Evolutionary conservation across 2,329 filamentous ascomycete genomes (phyloP), one percentile per base, ranked within the genome.

Genomic region (Beauveria sp.): DNA sequence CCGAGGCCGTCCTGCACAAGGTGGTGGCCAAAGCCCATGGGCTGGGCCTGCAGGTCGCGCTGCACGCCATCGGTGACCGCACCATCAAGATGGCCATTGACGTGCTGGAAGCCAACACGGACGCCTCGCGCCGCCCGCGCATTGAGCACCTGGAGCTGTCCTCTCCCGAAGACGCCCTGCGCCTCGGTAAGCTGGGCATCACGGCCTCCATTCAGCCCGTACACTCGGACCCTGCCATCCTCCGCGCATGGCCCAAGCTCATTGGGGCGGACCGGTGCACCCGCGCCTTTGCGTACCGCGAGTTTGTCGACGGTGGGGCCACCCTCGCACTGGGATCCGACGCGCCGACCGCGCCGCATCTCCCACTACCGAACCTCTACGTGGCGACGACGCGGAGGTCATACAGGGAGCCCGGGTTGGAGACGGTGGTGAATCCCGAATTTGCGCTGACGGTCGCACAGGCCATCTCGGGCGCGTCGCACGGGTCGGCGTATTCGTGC

Each of bases 141-240:
- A 84, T 88, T 65, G 86, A 88, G 71, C 86, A 88, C 67, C 73
- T 88, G 3, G 86, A 88, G 69, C 76, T 88, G 34, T 77, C 84
- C 0, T 78, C 77, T 0, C 75, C 76, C 0, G 74, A 76, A 61
- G 86, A 88, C 65, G 85, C 83, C 1, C 73, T 68, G 2, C 74
- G 85, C 1, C 77, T 88, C 0, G 85, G 61, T 5, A 66, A 72
- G 24, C 72, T 85, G 1, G 82, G 84, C 52, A 82, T 87, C 71
- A 84, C 81, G 5, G 82, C 82, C 0, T 82, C 79, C 2, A 75
- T 85, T 38, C 81, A 84, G 64, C 79, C 82, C 0, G 81, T 84
- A 3, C 82, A 84, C 63, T 75, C 80, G 0, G 79, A 81, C 66
- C 83, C 83, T 6, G 79, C 81, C 0, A 84, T 85, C 62, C 72